Evolutionary conservation across 1,284 basidiomycete species (phyloP).

Genomic region (Rhizoctonia solani): DNA sequence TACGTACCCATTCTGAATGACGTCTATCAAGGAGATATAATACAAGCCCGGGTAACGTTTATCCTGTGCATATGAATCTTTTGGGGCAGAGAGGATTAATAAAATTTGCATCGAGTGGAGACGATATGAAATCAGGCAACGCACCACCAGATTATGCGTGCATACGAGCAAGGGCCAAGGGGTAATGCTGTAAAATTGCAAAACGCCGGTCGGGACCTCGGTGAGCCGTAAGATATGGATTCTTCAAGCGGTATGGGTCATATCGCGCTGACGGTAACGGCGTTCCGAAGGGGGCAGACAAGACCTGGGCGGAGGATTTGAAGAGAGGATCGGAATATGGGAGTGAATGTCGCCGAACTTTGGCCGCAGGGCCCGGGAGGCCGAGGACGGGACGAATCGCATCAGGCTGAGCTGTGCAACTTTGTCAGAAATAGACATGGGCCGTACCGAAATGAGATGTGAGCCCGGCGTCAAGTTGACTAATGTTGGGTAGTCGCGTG

Average conservation of each 20-base stretch:
- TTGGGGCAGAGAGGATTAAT: not conserved
- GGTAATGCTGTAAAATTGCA: too few relatives aligned
- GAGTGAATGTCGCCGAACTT: not conserved
- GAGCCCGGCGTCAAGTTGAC: too few relatives aligned
- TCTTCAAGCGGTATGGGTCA: too few relatives aligned
- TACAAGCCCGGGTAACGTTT: too few relatives aligned
- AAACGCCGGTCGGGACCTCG: too few relatives aligned
- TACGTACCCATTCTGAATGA: slow-evolving; percentile 24
- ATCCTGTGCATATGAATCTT: not conserved
- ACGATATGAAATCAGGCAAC: not conserved
- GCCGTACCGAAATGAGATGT: not conserved
- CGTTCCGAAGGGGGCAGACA: too few relatives aligned
- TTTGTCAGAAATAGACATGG: not conserved
- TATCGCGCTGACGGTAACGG: too few relatives aligned
- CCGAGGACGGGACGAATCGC: too few relatives aligned
- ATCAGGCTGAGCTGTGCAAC: not conserved
- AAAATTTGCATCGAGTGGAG: not conserved
- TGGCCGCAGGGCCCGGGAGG: too few relatives aligned
- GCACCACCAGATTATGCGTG: not conserved
- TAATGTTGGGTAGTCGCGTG: too few relatives aligned
- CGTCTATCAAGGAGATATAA: slow-evolving; percentile 19
- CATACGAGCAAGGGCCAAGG: not conserved
- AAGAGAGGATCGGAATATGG: not conserved
- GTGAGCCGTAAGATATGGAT: too few relatives aligned
- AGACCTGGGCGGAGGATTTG: too few relatives aligned